Base-by-base conservation (phyloP, 495 filamentous ascomycete species). In the Staphylotrichum tortipilum region DNA sequence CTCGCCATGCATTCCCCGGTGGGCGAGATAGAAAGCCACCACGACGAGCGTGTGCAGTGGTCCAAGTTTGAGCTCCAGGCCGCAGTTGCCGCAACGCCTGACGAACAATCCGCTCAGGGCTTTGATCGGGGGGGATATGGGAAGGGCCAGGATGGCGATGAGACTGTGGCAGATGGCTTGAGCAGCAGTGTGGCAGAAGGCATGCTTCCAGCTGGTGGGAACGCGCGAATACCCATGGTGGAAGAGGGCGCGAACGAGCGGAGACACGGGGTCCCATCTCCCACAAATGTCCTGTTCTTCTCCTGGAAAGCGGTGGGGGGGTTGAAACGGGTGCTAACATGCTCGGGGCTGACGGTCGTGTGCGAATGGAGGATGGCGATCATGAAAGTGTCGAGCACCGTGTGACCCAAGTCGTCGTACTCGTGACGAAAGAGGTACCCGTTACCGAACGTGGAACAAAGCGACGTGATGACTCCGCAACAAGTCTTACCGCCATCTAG, bases 111-210 rank as follows among this genome's bases (percentile, higher is more conserved):
- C 68, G 46, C 67, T 72, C 3, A 53, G 56, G 0, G 50, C 44
- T 43, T 71, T 57, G 44, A 68, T 61, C 18, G 62, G 43, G 2
- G 65, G 56, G 8, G 24, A 39, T 34, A 50, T 57, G 9, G 18
- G 14, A 0, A 12, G n/a, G 22, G 1, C 11, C 23, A 49, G 52
- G 4, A 73, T 54, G 17, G 22, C 47, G n/a, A 59, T 53, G 23
- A 71, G 58, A 30, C 46, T 64, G 55, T 71, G 63, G 47, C 70
- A 73, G 46, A 73, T 69, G 50, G 63, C 61, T 26, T 70, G 68
- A 41, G 58, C 54, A 1, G 68, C 63, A 2, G 68, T 67, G 49
- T 73, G 69, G 47, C 70, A 73, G 46, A 73, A 71, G 50, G 63
- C 61, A 33, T 70, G 68, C 46, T 71, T 71, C 68, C 67, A 69